Evolutionary conservation across 345 rosid species (phyloP), one percentile per base, ranked within the genome.

Genomic region (Cardiospermum halicacabum): DNA sequence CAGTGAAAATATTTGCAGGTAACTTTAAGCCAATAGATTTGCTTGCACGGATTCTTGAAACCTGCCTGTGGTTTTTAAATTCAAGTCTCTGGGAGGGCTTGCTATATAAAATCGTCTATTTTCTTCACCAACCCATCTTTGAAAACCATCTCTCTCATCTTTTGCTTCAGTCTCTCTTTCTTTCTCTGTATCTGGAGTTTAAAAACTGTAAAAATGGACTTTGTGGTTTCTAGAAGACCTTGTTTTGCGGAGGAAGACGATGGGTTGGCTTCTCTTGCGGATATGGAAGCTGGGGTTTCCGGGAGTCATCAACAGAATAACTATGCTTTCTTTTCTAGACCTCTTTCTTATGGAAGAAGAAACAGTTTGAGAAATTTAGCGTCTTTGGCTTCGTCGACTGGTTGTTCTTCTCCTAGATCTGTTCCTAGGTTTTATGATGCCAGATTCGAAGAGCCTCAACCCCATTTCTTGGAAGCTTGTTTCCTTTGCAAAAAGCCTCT

Each of bases 381-480:
- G 11, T 32, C 72, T 3, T 27, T 19, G 12, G 34, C 67, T 1
- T 53, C 50, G 18, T n/a, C 70, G 48, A 69, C 78, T 2, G 75
- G 68, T 31, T 51, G 49, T 36, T 71, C 78, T 16, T 89, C 94
- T 36, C 85, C 87, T 2, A 82, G 90, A 71, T 83, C 86, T 71
- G 72, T 58, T 10, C 49, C 64, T 5, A 83, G 87, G 74, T 85
- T 83, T 56, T 88, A 80, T 74, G 89, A 86, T 67, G 77, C 86
- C 18, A 81, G 92, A 74, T 81, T 47, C 54, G 91, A 87, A 37
- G 81, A 77, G 19, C 87, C 78, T 8, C 91, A 64, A 2, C 85
- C 89, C 66, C 77, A 85, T 71, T 89, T 83, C 81, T 39, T 89
- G 73, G 91, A 83, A 51, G 61, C 89, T n/a, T 89, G 96, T 75